Evolutionary conservation across 2,329 filamentous ascomycete species (phyloP).

Genomic region (Hypocrella siamensis): DNA sequence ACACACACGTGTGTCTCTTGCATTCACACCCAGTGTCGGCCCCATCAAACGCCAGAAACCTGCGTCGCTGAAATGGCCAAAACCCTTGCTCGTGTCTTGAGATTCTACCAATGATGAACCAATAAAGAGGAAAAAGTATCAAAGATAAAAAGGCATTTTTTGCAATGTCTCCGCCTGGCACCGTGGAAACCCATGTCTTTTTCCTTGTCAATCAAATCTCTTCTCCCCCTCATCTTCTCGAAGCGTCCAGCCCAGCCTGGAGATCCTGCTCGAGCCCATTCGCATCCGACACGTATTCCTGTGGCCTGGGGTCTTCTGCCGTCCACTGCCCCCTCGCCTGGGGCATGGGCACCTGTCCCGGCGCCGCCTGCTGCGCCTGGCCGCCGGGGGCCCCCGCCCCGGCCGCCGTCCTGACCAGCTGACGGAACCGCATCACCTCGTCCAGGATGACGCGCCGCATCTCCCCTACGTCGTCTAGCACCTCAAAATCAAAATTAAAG

Average conservation of each 20-base stretch:
- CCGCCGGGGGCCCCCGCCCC: conserved; percentile 17
- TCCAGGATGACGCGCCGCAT: conserved; percentile 96
- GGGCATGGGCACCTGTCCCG: conserved; percentile 36
- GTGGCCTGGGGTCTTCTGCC: conserved; percentile 42
- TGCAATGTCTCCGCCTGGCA: too few species aligned
- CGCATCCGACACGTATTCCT: conserved; percentile 35
- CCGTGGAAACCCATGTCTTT: too few species aligned
- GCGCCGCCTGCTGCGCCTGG: conserved; percentile 19
- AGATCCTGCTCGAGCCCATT: conserved; percentile 43
- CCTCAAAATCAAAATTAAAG: conserved; percentile 97
- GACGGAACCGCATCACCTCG: conserved; percentile 81
- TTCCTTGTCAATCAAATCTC: neutral
- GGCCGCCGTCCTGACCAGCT: conserved; percentile 36
- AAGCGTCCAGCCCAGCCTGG: conserved; percentile 26
- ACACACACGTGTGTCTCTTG: too few species aligned
- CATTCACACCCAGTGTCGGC: too few species aligned
- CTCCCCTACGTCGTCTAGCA: conserved; percentile 85
- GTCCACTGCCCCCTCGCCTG: conserved; percentile 36
- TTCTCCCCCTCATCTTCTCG: conserved; percentile 8
- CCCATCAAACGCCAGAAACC: too few species aligned
- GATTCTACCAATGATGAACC: too few species aligned
- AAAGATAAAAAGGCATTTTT: too few species aligned
- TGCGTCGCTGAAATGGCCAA: too few species aligned
- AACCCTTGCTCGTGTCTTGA: too few species aligned
- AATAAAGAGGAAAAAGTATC: neutral